These are phyloP conservation scores for Rhodomyrtus tomentosa DNA, from an alignment of 345 rosid genomes.

Conservation along the genomic window DNA sequence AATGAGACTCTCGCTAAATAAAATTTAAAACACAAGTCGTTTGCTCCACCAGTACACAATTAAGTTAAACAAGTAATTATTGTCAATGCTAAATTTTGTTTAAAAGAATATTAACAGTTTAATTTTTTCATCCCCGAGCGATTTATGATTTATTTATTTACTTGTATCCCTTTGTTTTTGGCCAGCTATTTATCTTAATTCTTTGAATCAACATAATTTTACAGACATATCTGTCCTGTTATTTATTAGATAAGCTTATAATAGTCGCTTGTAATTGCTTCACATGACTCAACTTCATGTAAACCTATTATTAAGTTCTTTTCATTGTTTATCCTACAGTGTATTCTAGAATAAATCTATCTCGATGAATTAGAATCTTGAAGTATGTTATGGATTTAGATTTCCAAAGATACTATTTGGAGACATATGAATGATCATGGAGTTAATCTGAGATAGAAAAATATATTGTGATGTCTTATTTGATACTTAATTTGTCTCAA, in stretches of 20 bases:
- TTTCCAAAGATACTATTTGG: neutral
- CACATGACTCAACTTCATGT: neutral
- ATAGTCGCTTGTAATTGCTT: neutral
- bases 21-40: neutral
- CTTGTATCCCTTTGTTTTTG: neutral
- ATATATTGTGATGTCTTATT: neutral
- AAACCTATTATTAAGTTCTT: neutral
- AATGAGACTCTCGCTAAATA: neutral
- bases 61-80: neutral
- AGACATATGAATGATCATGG: neutral
- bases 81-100: neutral
- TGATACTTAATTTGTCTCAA: neutral
- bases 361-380: neutral
- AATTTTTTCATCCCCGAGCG: neutral
- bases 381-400: neutral
- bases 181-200: neutral
- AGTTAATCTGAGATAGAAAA: neutral
- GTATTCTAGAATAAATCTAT: neutral
- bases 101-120: neutral
- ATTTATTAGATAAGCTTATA: neutral
- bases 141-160: neutral
- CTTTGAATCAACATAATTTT: neutral
- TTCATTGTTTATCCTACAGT: neutral
- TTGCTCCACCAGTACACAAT: neutral
- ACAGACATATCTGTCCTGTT: neutral